These are phyloP conservation scores for Cyclospora cayetanensis DNA, from an alignment of 169 alveolate species.

Conservation along the genomic window DNA sequence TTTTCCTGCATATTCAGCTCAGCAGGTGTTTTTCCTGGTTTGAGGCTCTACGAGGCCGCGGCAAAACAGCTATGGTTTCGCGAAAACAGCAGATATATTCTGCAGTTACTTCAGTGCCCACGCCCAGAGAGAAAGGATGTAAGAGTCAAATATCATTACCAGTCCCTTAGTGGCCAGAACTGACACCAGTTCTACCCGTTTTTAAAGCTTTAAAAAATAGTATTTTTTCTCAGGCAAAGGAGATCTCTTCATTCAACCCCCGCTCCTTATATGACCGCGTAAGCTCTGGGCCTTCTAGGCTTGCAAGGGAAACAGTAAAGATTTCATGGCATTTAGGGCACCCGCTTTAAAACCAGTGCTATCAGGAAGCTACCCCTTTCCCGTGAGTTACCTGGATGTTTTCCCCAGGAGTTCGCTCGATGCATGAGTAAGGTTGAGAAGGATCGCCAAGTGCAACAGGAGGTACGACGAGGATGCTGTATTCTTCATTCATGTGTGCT, in stretches of 20 bases:
- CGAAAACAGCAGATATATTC: slow-evolving; percentile 54
- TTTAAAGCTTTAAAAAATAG: not conserved
- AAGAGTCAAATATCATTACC: not conserved
- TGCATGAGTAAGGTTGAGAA: slow-evolving; percentile 16
- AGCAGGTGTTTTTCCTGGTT: too few relatives aligned
- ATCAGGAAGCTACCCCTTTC: too few relatives aligned
- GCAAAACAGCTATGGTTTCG: not conserved
- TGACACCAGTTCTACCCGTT: too few relatives aligned
- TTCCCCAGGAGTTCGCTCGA: slow-evolving; percentile 38
- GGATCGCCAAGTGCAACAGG: slow-evolving; percentile 12
- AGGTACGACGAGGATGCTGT: not conserved
- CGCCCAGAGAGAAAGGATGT: not conserved
- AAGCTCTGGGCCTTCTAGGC: too few relatives aligned
- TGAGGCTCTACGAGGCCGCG: slow-evolving; percentile 44
- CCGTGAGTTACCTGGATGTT: too few relatives aligned
- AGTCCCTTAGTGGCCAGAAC: not conserved
- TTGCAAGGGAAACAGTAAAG: too few relatives aligned
- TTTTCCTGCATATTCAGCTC: too few relatives aligned
- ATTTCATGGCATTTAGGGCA: too few relatives aligned
- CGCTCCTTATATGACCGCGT: slow-evolving; percentile 55
- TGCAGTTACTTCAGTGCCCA: not conserved
- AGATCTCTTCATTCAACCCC: not conserved
- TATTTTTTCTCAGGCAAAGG: not conserved
- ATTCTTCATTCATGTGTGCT: not conserved
- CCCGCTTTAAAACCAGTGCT: too few relatives aligned